phyloP scores from a whole-genome alignment of 163 green algal species.

The Scenedesmus sp. region DNA sequence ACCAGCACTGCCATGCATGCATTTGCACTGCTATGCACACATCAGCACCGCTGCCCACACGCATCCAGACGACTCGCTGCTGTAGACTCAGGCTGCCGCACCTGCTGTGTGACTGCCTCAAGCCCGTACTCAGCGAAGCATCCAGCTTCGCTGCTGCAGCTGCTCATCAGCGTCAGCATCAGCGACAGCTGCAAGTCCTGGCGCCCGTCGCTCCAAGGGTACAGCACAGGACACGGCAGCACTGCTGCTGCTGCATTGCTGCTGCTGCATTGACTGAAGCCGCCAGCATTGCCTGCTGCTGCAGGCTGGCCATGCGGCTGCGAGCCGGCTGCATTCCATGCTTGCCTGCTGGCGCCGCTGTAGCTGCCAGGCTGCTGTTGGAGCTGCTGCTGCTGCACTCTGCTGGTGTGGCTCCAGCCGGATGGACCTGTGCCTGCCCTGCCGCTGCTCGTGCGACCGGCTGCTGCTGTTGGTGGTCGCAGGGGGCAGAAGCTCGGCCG shows the following conservation, averaged over 20 bases:
- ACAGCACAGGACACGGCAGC: conserved; percentile 33
- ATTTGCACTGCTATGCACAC: too few relatives aligned
- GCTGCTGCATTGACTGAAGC: neutral
- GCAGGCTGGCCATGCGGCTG: neutral
- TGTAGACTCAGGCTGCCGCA: too few relatives aligned
- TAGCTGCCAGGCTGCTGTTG: conserved; percentile 1
- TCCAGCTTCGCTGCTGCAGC: conserved; percentile 41
- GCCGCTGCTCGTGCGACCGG: neutral
- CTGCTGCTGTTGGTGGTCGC: conserved; percentile 26
- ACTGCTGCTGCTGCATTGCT: neutral
- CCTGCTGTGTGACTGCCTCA: conserved; percentile 41
- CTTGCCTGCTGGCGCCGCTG: neutral
- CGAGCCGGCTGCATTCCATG: conserved; percentile 43
- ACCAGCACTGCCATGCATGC: too few relatives aligned
- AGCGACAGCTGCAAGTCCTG: conserved; percentile 50
- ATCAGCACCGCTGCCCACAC: too few relatives aligned
- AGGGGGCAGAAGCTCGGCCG: neutral
- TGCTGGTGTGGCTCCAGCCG: neutral
- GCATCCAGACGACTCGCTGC: too few relatives aligned
- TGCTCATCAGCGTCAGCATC: conserved; percentile 37
- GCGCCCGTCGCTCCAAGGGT: conserved; percentile 34
- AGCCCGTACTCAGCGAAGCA: conserved; percentile 27
- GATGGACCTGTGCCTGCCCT: neutral
- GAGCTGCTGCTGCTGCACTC: neutral
- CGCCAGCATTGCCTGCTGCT: neutral